Evolutionary conservation across 768 basidiomycete species (phyloP), one percentile per base, ranked within the genome.

Genomic region (Grammothele lineata): DNA sequence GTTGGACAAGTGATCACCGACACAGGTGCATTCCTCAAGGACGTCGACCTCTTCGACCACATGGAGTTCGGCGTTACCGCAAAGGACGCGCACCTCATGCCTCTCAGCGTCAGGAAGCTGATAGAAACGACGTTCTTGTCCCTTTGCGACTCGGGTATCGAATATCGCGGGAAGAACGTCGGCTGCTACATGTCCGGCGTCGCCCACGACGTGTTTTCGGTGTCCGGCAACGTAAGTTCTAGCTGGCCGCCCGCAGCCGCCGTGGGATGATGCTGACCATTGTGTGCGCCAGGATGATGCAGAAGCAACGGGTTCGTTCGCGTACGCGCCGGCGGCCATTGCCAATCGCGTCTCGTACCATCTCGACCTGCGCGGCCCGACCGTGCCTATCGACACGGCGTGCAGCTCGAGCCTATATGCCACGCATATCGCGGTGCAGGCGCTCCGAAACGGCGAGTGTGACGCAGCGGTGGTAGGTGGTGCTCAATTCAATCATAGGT

Each of bases 321-420:
- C 66, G 7, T 63, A 59, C 6, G 52, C 55, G 24, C 65, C 70
- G 8, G 51, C 60, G 8, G 67, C 65, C 58, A 58, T 73, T 6
- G 69, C 73, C 18, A 74, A 73, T 56, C 58, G 62, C 26, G 58
- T 74, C 26, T 71, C 73, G 1, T 71, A 74, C 50, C 66, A 70
- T 45, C 56, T 73, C 38, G 66, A 71, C 40, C 47, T 70, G 17
- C 65, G 59, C 1, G 76, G 76, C 11, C 78, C 77, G 14, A 79
- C 77, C 4, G 48, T 78, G 24, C 71, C 75, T 4, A 53, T 70
- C 0, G 76, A 79, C 49, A 76, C 73, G 0, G 74, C 74, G 1
- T 78, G 77, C 53, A 76, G 73, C 27, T 77, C 75, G n/a, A 67
- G 65, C 14, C 57, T 72, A 15, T 69, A 65, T 5, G 73, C 73